These are phyloP conservation scores for Wickerhamomyces ciferrii DNA, from an alignment of 805 yeast genomes.

Conservation along the genomic window DNA sequence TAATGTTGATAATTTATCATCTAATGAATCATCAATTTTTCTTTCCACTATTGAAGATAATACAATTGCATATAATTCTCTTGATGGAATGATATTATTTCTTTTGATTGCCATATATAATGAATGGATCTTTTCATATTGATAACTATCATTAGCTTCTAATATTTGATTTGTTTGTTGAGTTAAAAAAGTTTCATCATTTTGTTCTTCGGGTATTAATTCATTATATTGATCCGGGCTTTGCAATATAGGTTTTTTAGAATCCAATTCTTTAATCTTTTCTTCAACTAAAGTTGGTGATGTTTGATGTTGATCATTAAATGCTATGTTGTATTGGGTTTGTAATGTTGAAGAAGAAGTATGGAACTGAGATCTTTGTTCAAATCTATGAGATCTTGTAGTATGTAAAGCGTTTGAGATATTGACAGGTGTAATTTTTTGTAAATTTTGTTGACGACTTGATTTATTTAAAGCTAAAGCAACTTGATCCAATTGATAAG, in stretches of 20 bases:
- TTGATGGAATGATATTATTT: slow-evolving; percentile 41
- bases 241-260: slow-evolving; percentile 7
- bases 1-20: slow-evolving; percentile 55
- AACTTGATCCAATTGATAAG: background rate
- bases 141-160: slow-evolving; percentile 18
- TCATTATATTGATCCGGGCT: background rate
- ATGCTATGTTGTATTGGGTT: slow-evolving; percentile 4
- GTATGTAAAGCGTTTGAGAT: background rate
- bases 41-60: slow-evolving; percentile 49
- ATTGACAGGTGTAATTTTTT: background rate
- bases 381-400: background rate
- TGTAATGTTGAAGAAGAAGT: background rate
- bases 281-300: slow-evolving; percentile 2
- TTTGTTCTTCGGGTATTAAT: background rate
- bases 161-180: slow-evolving; percentile 27
- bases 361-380: background rate
- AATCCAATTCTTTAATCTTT: background rate
- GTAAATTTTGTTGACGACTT: background rate
- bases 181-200: slow-evolving; percentile 22
- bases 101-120: slow-evolving; percentile 34
- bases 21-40: slow-evolving; percentile 45
- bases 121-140: slow-evolving; percentile 31
- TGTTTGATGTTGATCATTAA: background rate
- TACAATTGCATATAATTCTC: slow-evolving; percentile 48
- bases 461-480: background rate